Percentiles rank a stretch among this genome's conserved stretches.
phyloP scores from a whole-genome alignment of 345 rosid genomes.

The Salix purpurea region DNA sequence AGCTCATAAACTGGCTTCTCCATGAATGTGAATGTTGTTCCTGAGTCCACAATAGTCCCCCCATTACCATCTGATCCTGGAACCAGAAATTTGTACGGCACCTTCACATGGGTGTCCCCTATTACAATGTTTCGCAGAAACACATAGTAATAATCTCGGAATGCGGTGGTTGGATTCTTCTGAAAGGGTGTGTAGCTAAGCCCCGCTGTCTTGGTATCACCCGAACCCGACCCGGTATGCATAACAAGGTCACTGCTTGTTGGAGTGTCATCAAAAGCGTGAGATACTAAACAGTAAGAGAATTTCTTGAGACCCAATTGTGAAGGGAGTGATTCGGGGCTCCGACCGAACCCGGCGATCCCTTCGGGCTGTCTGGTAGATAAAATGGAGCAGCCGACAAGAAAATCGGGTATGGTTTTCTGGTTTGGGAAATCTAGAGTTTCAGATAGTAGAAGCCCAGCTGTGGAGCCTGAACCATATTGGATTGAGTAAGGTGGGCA shows the following conservation, averaged over 20 bases:
- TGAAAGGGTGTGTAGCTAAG: conserved; percentile 63
- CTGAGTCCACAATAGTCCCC: conserved; percentile 86
- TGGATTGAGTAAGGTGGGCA: conserved; percentile 73
- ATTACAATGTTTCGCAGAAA: conserved; percentile 54
- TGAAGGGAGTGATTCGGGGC: conserved; percentile 57
- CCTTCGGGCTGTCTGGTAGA: conserved; percentile 87
- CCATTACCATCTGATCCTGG: conserved; percentile 69
- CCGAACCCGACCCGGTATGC: conserved; percentile 41
- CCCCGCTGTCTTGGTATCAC: conserved; percentile 39
- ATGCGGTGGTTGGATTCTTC: conserved; percentile 44
- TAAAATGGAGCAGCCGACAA: conserved; percentile 71
- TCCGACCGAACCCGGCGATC: conserved; percentile 84
- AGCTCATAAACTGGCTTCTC: conserved; percentile 49
- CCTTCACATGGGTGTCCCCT: conserved; percentile 48
- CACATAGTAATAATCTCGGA: conserved; percentile 57
- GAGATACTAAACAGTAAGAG: conserved; percentile 74
- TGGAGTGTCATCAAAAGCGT: conserved; percentile 56
- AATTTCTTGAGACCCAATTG: conserved; percentile 67
- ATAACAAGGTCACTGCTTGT: conserved; percentile 53
- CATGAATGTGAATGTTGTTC: conserved; percentile 86
- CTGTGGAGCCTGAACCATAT: conserved; percentile 74
- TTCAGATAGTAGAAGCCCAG: conserved; percentile 61
- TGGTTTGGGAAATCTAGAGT: conserved; percentile 43
- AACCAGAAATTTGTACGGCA: conserved; percentile 52
- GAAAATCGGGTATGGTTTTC: conserved; percentile 42